phyloP scores from a whole-genome alignment of 2,329 filamentous ascomycete genomes.

The Diaporthe sp. region DNA sequence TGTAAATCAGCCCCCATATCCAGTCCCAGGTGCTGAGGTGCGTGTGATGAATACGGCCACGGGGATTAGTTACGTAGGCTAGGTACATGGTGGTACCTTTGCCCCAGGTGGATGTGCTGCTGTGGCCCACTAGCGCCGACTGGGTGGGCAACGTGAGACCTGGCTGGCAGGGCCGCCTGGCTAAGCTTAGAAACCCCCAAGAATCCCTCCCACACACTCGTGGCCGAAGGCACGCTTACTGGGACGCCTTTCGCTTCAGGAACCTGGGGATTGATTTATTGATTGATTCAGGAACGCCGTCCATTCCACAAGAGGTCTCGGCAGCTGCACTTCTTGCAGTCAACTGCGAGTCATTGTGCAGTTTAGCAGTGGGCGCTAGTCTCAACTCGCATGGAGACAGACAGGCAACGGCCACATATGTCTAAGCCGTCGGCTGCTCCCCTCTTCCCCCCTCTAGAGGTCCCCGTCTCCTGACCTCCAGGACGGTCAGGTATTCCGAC shows the following conservation, averaged over 20 bases:
- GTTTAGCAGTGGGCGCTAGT: conserved; percentile 14
- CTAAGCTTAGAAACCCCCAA: background rate
- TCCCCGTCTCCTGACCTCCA: background rate
- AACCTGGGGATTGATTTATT: background rate
- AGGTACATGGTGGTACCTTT: conserved; percentile 8
- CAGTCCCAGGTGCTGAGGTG: background rate
- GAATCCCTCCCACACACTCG: background rate
- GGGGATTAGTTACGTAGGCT: background rate
- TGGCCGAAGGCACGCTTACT: conserved; percentile 7
- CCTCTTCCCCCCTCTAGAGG: too few species aligned
- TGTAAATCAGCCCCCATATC: background rate
- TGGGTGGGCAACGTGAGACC: conserved; percentile 13
- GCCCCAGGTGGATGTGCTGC: background rate
- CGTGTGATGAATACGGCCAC: background rate
- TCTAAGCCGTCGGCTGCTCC: background rate
- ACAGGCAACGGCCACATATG: conserved; percentile 9
- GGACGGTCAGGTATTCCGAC: background rate
- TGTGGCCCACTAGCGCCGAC: conserved; percentile 24
- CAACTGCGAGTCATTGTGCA: conserved; percentile 31
- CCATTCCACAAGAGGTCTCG: background rate
- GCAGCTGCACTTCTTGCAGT: background rate
- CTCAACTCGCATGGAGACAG: conserved; percentile 4
- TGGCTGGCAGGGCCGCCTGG: conserved; percentile 27
- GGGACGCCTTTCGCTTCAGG: conserved; percentile 21
- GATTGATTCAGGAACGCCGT: conserved; percentile 22